A percentile compares a stretch with the other conserved stretches of the same genome.
Evolutionary conservation across 345 rosid species (phyloP).

Genomic region (Populus nigra): DNA sequence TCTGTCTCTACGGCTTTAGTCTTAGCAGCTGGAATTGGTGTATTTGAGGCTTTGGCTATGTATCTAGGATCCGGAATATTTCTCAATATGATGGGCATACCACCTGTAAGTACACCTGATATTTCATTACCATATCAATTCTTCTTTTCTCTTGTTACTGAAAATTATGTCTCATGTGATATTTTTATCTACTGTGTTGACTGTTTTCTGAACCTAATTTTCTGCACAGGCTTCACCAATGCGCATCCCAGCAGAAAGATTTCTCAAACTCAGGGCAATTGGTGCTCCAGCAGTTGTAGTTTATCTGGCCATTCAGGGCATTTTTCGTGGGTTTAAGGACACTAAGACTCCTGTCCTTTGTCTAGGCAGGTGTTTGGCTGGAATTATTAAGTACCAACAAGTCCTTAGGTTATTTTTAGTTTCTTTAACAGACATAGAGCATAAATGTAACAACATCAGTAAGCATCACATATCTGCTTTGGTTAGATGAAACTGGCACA

Average conservation of each 20-base stretch:
- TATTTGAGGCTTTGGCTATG: constrained; percentile 70
- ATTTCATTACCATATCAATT: background rate
- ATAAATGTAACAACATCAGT: background rate
- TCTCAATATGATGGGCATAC: constrained; percentile 72
- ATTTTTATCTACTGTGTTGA: constrained; percentile 1
- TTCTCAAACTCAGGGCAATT: constrained; percentile 73
- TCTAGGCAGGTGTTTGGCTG: constrained; percentile 56
- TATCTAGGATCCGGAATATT: constrained; percentile 74
- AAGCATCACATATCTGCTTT: background rate
- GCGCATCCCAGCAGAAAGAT: constrained; percentile 58
- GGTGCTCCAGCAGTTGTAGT: constrained; percentile 92
- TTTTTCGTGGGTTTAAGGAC: constrained; percentile 96
- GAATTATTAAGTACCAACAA: background rate
- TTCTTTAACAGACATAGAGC: too few relatives aligned
- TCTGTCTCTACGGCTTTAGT: constrained; percentile 87
- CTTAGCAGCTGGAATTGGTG: constrained; percentile 75
- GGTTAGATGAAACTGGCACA: background rate
- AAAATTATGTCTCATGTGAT: background rate
- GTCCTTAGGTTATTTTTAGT: background rate
- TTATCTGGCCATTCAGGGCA: constrained; percentile 90
- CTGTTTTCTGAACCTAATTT: constrained; percentile 19
- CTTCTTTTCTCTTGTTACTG: background rate
- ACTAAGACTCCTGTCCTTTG: constrained; percentile 83
- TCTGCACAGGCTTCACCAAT: constrained; percentile 66
- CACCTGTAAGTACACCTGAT: constrained; percentile 5